These are phyloP conservation scores for Aegilops tauschii DNA, from an alignment of 176 grass and related monocot genomes.

Conservation along the genomic window DNA sequence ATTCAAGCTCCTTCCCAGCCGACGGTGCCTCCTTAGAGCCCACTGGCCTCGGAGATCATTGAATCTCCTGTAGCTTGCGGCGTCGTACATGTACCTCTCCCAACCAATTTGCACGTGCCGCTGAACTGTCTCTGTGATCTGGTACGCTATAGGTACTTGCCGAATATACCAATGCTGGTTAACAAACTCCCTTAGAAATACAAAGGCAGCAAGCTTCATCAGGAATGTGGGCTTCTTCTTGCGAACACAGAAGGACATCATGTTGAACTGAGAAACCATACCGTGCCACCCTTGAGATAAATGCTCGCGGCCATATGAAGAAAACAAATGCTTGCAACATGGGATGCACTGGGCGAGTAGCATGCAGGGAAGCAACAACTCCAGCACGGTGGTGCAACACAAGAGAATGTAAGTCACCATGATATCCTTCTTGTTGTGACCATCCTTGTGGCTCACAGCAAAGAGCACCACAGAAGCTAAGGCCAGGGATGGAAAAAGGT, in stretches of 20 bases:
- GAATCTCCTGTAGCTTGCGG: not conserved
- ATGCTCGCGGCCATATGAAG: no score
- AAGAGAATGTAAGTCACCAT: not conserved
- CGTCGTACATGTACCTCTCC: not conserved
- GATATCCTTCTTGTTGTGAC: not conserved
- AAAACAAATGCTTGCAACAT: no score
- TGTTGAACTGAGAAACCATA: not conserved
- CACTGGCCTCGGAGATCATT: not conserved
- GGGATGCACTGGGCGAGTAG: no score
- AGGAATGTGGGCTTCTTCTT: not conserved
- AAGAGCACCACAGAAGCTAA: not conserved
- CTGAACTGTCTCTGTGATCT: rapidly evolving
- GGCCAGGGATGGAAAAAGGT: rapidly evolving
- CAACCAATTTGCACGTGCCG: not conserved
- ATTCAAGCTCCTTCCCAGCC: not conserved
- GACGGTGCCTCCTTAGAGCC: not conserved
- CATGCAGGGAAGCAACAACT: not conserved
- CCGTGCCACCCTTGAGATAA: not conserved
- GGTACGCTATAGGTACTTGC: not conserved
- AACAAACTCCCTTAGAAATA: not conserved
- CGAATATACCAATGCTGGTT: not conserved
- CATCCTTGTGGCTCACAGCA: not conserved
- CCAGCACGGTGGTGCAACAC: not conserved
- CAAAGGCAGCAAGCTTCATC: not conserved
- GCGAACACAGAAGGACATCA: not conserved